Percentiles rank a stretch among this genome's conserved stretches.
These are phyloP conservation scores for Mycosphaerelloides madeirae DNA, from an alignment of 2,329 filamentous ascomycete genomes.

Conservation along the genomic window DNA sequence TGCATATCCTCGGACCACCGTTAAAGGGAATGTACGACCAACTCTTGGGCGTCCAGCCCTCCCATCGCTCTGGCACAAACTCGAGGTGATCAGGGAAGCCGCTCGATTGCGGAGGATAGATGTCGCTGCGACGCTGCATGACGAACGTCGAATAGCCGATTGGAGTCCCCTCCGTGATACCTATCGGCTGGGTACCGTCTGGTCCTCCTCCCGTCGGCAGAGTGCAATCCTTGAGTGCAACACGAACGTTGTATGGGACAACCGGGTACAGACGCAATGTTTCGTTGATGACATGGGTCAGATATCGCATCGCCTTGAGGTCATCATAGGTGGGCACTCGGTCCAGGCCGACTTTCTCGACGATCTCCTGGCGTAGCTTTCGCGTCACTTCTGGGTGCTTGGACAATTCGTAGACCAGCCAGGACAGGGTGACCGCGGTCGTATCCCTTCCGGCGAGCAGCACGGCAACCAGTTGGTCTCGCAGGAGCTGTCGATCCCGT, in stretches of 20 bases:
- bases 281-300: conserved; percentile 46
- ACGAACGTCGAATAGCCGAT: conserved; percentile 45
- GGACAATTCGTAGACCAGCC: conserved; percentile 76
- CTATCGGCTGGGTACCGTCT: conserved; percentile 43
- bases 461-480: conserved; percentile 78
- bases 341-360: conserved; percentile 59
- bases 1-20: conserved; percentile 40
- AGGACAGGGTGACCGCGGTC: conserved; percentile 75
- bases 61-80: conserved; percentile 50
- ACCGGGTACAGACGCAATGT: conserved; percentile 47
- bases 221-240: conserved; percentile 45
- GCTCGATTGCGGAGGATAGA: conserved; percentile 41
- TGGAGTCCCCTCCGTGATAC: conserved; percentile 39
- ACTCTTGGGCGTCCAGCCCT: conserved; percentile 44
- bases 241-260: conserved; percentile 48
- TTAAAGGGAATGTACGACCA: conserved; percentile 44
- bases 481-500: conserved; percentile 61
- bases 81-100: conserved; percentile 37
- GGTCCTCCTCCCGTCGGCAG: conserved; percentile 47
- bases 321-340: conserved; percentile 65
- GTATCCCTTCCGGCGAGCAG: conserved; percentile 84
- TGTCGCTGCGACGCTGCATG: conserved; percentile 47
- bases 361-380: conserved; percentile 70
- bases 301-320: conserved; percentile 83
- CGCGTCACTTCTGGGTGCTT: conserved; percentile 62